These are phyloP conservation scores for Aspergillus panamensis DNA, from an alignment of 495 filamentous ascomycete species.

Conservation along the genomic window DNA sequence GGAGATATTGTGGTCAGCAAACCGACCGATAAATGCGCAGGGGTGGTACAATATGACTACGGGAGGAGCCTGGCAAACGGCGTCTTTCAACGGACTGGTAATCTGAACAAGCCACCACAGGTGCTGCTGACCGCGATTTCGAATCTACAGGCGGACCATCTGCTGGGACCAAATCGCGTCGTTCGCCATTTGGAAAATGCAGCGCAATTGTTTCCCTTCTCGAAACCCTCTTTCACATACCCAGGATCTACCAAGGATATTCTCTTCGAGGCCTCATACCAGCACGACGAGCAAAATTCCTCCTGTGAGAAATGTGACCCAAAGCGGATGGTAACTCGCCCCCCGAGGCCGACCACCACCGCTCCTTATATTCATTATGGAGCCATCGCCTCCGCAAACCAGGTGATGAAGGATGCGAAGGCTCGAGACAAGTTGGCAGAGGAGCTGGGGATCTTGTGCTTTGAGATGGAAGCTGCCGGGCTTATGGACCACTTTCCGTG, in stretches of 20 bases:
- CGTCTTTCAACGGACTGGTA: conserved; percentile 32
- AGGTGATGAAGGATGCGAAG: conserved; percentile 16
- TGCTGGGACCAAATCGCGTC: conserved; percentile 14
- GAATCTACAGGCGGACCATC: conserved; percentile 19
- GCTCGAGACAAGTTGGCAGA: conserved; percentile 19
- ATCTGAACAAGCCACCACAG: conserved; percentile 32
- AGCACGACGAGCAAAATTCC: neutral
- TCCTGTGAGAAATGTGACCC: neutral
- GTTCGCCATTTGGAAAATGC: conserved; percentile 17
- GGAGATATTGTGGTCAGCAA: conserved; percentile 37
- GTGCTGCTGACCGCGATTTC: conserved; percentile 28
- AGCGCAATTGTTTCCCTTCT: conserved; percentile 13
- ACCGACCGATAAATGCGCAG: conserved; percentile 17
- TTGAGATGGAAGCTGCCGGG: conserved; percentile 49
- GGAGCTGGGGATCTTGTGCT: conserved; percentile 31
- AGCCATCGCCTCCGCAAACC: conserved; percentile 20
- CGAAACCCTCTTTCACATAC: conserved; percentile 22
- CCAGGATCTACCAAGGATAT: conserved; percentile 21
- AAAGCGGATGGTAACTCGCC: neutral
- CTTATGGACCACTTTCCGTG: conserved; percentile 29
- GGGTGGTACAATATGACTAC: conserved; percentile 36
- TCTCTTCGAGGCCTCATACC: conserved; percentile 28
- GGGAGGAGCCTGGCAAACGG: conserved; percentile 32
- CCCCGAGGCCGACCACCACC: conserved; percentile 19
- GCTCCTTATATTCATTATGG: conserved; percentile 19